Evolutionary conservation across 116 monocot species (phyloP).

Genomic region (Iris pallida): DNA sequence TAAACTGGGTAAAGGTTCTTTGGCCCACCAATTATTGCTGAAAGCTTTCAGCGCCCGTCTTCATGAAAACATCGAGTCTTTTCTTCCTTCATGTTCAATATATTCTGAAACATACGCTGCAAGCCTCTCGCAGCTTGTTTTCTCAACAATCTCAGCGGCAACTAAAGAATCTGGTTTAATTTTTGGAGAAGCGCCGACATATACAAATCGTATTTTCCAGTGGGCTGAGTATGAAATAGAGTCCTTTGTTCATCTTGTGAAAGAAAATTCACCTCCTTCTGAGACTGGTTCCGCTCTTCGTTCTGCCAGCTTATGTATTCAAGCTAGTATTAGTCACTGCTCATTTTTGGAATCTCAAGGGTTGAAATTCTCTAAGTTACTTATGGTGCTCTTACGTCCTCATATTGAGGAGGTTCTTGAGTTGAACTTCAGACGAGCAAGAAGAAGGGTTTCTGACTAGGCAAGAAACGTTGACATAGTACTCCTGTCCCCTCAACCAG

Average conservation of each 20-base stretch:
- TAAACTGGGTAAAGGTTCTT: conserved; percentile 70
- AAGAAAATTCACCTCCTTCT: conserved; percentile 67
- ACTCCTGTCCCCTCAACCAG: conserved; percentile 28
- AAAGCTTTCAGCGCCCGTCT: conserved; percentile 56
- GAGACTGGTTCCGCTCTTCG: conserved; percentile 69
- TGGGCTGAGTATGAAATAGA: conserved; percentile 96
- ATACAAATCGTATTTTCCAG: conserved; percentile 64
- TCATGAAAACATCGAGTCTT: conserved; percentile 67
- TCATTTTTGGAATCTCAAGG: conserved; percentile 62
- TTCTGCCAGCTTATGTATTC: conserved; percentile 69
- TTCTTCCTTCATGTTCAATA: conserved; percentile 77
- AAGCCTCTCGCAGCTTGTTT: conserved; percentile 79
- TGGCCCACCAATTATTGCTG: conserved; percentile 75
- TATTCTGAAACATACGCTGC: conserved; percentile 83
- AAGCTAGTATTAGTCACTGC: conserved; percentile 78
- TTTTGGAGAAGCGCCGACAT: conserved; percentile 62
- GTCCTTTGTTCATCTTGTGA: conserved; percentile 63
- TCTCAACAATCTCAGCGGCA: conserved; percentile 68
- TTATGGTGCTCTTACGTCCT: conserved; percentile 76
- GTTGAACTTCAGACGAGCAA: conserved; percentile 81
- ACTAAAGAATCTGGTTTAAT: conserved; percentile 60
- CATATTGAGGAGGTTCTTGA: conserved; percentile 89
- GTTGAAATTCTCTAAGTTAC: conserved; percentile 78
- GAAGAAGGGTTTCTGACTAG: conserved; percentile 62
- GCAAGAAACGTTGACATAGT: conserved; percentile 44